These are phyloP conservation scores for Geosiphon pyriformis DNA, from an alignment of 192 early-diverging fungal genomes.

Conservation along the genomic window DNA sequence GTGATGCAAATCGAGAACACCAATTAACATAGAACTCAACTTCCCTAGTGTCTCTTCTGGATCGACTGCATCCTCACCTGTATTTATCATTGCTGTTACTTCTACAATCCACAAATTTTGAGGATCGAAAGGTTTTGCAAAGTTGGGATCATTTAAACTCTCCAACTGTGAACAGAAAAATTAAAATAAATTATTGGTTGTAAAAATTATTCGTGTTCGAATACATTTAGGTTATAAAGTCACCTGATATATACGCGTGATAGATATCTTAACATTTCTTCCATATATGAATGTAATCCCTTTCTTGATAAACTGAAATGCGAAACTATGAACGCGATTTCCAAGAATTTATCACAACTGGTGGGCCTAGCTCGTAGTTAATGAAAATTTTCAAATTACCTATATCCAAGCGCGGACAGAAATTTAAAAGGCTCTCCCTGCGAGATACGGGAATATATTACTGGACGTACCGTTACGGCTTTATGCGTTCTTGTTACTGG, in stretches of 20 bases:
- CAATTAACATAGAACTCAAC: constrained; percentile 35
- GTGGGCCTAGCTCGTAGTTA: no score
- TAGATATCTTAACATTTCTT: constrained; percentile 47
- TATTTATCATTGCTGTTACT: constrained; percentile 43
- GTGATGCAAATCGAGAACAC: constrained; percentile 17
- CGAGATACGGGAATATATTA: constrained; percentile 51
- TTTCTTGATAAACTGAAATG: constrained; percentile 59
- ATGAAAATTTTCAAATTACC: constrained; percentile 27
- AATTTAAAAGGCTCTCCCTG: constrained; percentile 66
- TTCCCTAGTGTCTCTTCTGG: constrained; percentile 47
- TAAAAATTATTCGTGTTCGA: no score
- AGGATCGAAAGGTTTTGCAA: constrained; percentile 38
- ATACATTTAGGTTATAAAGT: not conserved
- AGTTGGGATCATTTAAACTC: constrained; percentile 42
- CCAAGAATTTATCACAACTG: no score
- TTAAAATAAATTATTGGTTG: constrained; percentile 1
- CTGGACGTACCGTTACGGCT: constrained; percentile 56
- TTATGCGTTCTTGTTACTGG: constrained; percentile 65
- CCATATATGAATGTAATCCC: constrained; percentile 60
- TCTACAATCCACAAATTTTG: constrained; percentile 59
- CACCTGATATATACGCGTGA: constrained; percentile 55
- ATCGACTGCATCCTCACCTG: constrained; percentile 49
- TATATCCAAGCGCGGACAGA: constrained; percentile 68
- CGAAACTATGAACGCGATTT: no score
- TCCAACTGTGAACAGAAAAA: constrained; percentile 27